Percentiles rank a stretch among this genome's conserved stretches.
Evolutionary conservation across 305 asterid genomes (phyloP).

Genomic region (Fraxinus albicans): DNA sequence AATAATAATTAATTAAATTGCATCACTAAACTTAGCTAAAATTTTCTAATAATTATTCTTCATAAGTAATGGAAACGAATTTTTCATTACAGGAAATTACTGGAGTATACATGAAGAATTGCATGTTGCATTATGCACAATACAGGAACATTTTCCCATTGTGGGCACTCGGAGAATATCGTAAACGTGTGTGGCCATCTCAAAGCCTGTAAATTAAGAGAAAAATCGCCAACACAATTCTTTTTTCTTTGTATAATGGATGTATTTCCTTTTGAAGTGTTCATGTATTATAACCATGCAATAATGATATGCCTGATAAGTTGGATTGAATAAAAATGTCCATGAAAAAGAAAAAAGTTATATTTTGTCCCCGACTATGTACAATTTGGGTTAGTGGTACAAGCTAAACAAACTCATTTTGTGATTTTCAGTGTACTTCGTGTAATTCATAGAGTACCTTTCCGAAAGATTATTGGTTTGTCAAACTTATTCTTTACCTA

Average conservation of each 20-base stretch:
- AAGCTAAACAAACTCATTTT: neutral
- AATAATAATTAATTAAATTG: neutral
- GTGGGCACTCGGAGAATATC: slow-evolving; percentile 72
- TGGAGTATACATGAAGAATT: slow-evolving; percentile 72
- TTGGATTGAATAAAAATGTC: neutral
- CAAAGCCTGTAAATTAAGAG: neutral
- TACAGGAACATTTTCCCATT: slow-evolving; percentile 56
- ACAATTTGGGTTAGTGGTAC: neutral
- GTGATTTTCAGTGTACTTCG: neutral
- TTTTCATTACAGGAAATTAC: slow-evolving; percentile 50
- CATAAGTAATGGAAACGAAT: neutral
- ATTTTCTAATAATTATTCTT: neutral
- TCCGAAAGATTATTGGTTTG: neutral
- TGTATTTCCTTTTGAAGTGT: neutral
- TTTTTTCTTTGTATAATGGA: neutral
- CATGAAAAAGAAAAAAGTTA: neutral
- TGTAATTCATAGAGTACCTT: neutral
- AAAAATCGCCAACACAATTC: neutral
- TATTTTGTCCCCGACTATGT: neutral
- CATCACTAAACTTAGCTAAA: neutral
- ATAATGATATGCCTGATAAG: neutral
- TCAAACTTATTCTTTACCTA: neutral
- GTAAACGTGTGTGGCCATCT: slow-evolving; percentile 51
- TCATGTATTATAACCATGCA: neutral
- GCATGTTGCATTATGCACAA: slow-evolving; percentile 67